These are phyloP conservation scores for Spiraea crenata DNA, from an alignment of 331 rosid species.

Conservation along the genomic window DNA sequence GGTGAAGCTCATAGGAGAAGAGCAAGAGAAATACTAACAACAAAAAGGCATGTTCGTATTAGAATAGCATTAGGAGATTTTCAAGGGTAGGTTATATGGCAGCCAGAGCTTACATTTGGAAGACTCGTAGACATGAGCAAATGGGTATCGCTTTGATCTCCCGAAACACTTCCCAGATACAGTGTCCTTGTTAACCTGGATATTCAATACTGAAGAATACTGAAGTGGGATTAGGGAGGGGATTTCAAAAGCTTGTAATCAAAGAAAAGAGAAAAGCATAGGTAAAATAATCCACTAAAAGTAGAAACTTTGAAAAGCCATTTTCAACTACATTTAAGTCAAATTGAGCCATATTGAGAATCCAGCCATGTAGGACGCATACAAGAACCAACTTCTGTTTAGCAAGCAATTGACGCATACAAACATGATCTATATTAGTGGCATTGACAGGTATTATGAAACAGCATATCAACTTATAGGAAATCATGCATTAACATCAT, in stretches of 20 bases:
- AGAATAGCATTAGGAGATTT: conserved; percentile 15
- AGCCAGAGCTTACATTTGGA: conserved; percentile 64
- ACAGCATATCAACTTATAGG: too few relatives aligned
- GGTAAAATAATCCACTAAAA: background rate
- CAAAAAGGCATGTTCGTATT: conserved; percentile 27
- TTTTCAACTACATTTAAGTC: background rate
- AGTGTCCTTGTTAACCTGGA: conserved; percentile 61
- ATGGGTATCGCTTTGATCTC: conserved; percentile 56
- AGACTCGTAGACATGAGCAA: conserved; percentile 66
- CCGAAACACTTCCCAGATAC: conserved; percentile 60
- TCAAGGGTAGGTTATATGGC: conserved; percentile 14
- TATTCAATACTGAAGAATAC: conserved; percentile 39
- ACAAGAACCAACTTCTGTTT: too few relatives aligned
- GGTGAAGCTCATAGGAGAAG: conserved; percentile 78
- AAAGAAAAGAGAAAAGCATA: background rate
- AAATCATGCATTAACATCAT: background rate
- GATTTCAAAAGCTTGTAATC: background rate
- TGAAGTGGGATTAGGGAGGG: background rate
- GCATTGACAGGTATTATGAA: too few relatives aligned
- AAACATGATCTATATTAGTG: too few relatives aligned
- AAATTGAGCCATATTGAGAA: background rate
- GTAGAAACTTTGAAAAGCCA: background rate
- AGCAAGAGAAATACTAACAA: conserved; percentile 67
- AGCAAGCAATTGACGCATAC: too few relatives aligned
- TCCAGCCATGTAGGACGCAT: background rate